phyloP scores from a whole-genome alignment of 2,329 filamentous ascomycete genomes.

The Graphiopsis chlorocephala region DNA sequence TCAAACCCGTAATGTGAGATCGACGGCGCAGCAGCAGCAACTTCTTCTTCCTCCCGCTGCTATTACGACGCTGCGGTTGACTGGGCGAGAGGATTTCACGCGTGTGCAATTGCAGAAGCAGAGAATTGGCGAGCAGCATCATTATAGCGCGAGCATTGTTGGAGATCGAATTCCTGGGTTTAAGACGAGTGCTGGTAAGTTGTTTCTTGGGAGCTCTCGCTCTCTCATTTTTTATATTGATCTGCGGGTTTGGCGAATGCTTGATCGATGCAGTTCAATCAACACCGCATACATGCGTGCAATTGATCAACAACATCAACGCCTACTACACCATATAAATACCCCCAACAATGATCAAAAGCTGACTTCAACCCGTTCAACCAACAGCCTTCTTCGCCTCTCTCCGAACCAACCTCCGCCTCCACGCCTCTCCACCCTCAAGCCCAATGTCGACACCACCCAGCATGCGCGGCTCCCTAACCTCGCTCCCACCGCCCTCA shows the following conservation, averaged over 20 bases:
- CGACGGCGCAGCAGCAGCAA: neutral
- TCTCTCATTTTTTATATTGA: neutral
- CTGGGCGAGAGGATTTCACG: constrained; percentile 26
- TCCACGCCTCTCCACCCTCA: constrained; percentile 56
- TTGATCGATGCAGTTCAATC: neutral
- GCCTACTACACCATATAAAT: neutral
- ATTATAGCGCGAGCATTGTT: constrained; percentile 28
- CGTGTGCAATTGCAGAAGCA: constrained; percentile 32
- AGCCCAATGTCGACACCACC: constrained; percentile 66
- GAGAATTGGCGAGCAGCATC: constrained; percentile 20
- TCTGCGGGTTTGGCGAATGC: constrained; percentile 1
- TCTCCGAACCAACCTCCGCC: constrained; percentile 73
- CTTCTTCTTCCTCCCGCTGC: constrained; percentile 5
- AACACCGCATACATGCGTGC: neutral
- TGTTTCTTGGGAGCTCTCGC: neutral
- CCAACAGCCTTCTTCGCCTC: constrained; percentile 75
- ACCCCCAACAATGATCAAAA: neutral
- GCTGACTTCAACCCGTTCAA: neutral
- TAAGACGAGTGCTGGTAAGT: constrained; percentile 37
- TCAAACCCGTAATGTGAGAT: neutral
- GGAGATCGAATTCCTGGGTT: constrained; percentile 33
- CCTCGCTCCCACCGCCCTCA: constrained; percentile 53
- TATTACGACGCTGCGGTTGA: constrained; percentile 3
- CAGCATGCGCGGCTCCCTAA: constrained; percentile 43
- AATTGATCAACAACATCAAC: neutral